These are phyloP conservation scores for Sphagnum magellanicum DNA, from an alignment of 228 moss, liverwort and hornwort genomes.

Conservation along the genomic window DNA sequence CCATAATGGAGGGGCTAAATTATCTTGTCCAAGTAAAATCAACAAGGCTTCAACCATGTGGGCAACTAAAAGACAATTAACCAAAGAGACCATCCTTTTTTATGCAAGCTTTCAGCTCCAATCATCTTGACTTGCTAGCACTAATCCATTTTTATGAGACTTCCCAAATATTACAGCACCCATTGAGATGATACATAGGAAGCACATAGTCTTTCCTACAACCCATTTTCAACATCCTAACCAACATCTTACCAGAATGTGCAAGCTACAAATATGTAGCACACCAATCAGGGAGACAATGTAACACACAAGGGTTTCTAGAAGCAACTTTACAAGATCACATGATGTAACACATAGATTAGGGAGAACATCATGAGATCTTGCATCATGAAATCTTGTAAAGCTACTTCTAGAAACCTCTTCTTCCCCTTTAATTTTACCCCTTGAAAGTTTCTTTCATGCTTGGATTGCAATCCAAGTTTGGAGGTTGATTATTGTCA, in stretches of 20 bases:
- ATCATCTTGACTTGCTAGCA: constrained; percentile 22
- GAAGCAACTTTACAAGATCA: no score
- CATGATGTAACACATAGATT: no score
- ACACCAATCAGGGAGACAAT: no score
- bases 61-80: constrained; percentile 48
- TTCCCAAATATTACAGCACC: no score
- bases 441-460: constrained; percentile 6
- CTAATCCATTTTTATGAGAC: background rate
- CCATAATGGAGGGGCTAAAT: constrained; percentile 57
- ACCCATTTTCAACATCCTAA: background rate
- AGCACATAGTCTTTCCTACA: no score
- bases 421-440: constrained; percentile 5
- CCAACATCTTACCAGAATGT: constrained; percentile 24
- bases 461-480: constrained; percentile 2
- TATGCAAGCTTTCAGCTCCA: constrained; percentile 44
- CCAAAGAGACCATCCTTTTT: constrained; percentile 42
- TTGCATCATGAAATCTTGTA: no score
- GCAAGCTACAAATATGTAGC: constrained; percentile 71
- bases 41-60: constrained; percentile 76
- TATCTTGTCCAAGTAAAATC: constrained; percentile 49
- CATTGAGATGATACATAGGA: no score
- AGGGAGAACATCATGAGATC: constrained; percentile 59
- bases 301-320: no score
- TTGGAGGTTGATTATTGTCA: constrained; percentile 10
- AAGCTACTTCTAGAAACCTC: constrained; percentile 35